Conservation (phyloP, 768 basidiomycete species). For the Hydnum rufescens region DNA sequence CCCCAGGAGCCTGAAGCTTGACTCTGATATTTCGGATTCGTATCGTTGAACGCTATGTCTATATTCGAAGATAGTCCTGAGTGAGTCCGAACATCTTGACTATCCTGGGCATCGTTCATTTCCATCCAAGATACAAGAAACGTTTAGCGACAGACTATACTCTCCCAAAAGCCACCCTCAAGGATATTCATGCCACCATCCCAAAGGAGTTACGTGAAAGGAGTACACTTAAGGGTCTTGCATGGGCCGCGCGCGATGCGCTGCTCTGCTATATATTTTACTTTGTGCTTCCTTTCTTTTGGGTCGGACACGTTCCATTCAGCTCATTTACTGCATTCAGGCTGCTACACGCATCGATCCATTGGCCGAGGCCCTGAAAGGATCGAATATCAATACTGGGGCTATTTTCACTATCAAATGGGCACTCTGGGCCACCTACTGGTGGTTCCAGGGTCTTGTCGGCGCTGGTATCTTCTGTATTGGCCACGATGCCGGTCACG, state of each 20-base stretch:
- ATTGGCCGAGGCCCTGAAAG: not conserved
- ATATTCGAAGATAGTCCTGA: constrained; percentile 1
- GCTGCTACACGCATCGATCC: not conserved
- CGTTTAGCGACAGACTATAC: constrained; percentile 28
- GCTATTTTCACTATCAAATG: constrained; percentile 20
- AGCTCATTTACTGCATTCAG: not conserved
- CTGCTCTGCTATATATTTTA: constrained; percentile 16
- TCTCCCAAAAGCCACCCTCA: constrained; percentile 31
- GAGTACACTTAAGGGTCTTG: constrained; percentile 22
- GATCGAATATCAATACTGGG: constrained; percentile 4
- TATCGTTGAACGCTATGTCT: not conserved
- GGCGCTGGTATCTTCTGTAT: constrained; percentile 88
- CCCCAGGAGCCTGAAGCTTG: too few species aligned
- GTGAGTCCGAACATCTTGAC: not conserved
- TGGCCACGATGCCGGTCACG: constrained; percentile 91
- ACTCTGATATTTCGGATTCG: not conserved
- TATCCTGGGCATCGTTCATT: not conserved
- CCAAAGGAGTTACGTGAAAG: constrained; percentile 32
- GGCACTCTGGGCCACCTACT: constrained; percentile 54
- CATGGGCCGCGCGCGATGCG: constrained; percentile 29
- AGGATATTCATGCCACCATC: constrained; percentile 35
- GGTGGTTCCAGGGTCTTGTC: constrained; percentile 66
- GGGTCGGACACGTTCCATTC: not conserved
- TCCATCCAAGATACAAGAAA: not conserved
- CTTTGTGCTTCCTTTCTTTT: not conserved